Evolutionary conservation across 257 asterid genomes (phyloP), one percentile per base, ranked within the genome.

Genomic region (Nicotiana undulata): DNA sequence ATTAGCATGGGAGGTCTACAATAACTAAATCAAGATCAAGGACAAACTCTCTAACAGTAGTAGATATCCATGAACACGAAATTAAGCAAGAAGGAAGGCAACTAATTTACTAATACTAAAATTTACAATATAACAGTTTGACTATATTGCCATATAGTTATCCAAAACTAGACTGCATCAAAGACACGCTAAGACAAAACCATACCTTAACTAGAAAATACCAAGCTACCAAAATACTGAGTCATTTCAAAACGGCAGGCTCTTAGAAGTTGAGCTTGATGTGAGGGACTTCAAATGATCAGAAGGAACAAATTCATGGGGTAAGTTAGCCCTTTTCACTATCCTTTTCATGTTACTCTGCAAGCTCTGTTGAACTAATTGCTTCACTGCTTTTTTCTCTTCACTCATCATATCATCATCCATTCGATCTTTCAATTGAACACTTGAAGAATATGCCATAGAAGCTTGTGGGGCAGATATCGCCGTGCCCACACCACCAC

Each of bases 281-380:
- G 95, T 82, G 74, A 94, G 92, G 20, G 98, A 75, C 87, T 85
- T 89, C 59, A 92, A 87, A 88, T 91, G 93, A 81, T 92, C 91
- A 3, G 95, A 91, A 70, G 97, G 97, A 77, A 90, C 95, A 80
- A 91, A 92, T 83, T 92, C 96, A 68, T 88, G 94, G 0, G 92
- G 93, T 90, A 94, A 82, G 86, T 94, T 94, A 76, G 98, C 98
- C 85, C 97, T 89, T 78, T 85, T 90, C 46, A 87, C 97, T 87
- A 94, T 94, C 82, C 95, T 90, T 80, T 87, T 91, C 98, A 94
- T 94, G 85, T 94, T 94, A 85, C 80, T 88, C 81, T 92, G 97
- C 90, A 93, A 85, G 66, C 98, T 94, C 89, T 91, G 97, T 59
- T 92, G 97, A 63, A 94, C 98, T 74, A 94, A 83, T 81, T 92